Conservation (phyloP, 2,329 filamentous ascomycete species). For the Hirsutella rhossiliensis region DNA sequence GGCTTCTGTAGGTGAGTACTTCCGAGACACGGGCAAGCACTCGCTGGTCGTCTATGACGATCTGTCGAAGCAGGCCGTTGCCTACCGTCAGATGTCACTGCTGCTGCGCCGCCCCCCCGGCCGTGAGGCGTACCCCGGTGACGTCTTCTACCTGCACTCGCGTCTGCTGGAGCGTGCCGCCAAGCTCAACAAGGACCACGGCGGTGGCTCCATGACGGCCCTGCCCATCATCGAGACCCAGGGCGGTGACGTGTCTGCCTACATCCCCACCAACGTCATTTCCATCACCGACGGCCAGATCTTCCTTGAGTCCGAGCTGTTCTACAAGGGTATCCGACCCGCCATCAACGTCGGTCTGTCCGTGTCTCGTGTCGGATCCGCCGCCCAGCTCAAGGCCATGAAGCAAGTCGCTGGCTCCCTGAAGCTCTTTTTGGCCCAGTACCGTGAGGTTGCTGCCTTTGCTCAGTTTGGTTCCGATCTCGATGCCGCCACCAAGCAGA, state of each 20-base stretch:
- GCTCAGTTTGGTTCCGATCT: constrained; percentile 99
- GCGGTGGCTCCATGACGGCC: constrained; percentile 92
- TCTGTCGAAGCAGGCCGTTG: constrained; percentile 94
- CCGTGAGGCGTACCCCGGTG: constrained; percentile 98
- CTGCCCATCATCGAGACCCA: constrained; percentile 98
- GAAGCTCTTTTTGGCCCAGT: constrained; percentile 99
- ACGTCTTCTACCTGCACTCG: constrained; percentile 99
- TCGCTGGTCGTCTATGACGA: constrained; percentile 88
- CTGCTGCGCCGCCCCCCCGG: constrained; percentile 94
- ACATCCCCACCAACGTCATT: constrained; percentile 99
- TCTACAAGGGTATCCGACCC: constrained; percentile 99
- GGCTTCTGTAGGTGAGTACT: constrained; percentile 53
- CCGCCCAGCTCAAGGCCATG: constrained; percentile 99
- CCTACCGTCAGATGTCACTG: constrained; percentile 98
- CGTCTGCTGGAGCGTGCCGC: constrained; percentile 98
- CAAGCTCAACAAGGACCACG: constrained; percentile 95
- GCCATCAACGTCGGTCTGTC: constrained; percentile 99
- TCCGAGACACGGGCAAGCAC: constrained; percentile 79
- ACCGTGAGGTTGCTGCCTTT: constrained; percentile 99
- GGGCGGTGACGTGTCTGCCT: constrained; percentile 99
- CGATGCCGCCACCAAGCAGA: constrained; percentile 98
- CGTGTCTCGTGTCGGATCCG: constrained; percentile 98
- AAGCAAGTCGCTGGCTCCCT: constrained; percentile 99
- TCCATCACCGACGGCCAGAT: constrained; percentile 99
- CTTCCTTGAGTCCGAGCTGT: constrained; percentile 97